phyloP scores from a whole-genome alignment of 2,329 filamentous ascomycete genomes.

The Aspergillus alliaceus region DNA sequence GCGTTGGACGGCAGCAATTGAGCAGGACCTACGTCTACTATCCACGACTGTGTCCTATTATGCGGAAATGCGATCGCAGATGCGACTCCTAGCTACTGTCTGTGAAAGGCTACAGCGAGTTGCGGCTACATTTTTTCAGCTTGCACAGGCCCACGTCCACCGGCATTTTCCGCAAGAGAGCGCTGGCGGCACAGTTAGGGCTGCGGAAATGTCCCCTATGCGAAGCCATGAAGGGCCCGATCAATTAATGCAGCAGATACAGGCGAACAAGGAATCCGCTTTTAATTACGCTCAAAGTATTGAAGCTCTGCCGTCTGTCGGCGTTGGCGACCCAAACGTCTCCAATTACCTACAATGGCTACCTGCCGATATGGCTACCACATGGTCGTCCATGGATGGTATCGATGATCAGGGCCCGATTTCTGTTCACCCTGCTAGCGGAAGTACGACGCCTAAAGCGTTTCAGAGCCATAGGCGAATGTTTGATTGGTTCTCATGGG shows the following conservation, averaged over 20 bases:
- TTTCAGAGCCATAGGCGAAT: neutral
- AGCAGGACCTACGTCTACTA: neutral
- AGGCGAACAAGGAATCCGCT: no score
- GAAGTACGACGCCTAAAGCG: no score
- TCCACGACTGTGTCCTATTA: neutral
- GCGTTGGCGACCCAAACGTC: neutral
- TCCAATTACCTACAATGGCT: conserved; percentile 3
- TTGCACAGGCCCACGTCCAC: neutral
- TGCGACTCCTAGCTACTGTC: neutral
- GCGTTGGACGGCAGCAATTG: neutral
- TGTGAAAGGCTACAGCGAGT: neutral
- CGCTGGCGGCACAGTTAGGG: no score
- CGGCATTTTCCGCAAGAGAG: no score
- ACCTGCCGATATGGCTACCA: neutral
- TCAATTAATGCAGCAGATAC: no score
- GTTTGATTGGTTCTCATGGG: conserved; percentile 7
- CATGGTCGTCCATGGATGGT: neutral
- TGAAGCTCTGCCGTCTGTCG: neutral
- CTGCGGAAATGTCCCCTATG: no score
- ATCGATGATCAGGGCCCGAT: neutral
- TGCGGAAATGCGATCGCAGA: neutral
- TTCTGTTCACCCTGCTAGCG: neutral
- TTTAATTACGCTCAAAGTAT: no score
- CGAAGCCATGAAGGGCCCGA: no score
- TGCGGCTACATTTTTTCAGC: neutral